These are phyloP conservation scores for Aspergillus tanneri DNA, from an alignment of 2,329 filamentous ascomycete genomes.

Conservation along the genomic window DNA sequence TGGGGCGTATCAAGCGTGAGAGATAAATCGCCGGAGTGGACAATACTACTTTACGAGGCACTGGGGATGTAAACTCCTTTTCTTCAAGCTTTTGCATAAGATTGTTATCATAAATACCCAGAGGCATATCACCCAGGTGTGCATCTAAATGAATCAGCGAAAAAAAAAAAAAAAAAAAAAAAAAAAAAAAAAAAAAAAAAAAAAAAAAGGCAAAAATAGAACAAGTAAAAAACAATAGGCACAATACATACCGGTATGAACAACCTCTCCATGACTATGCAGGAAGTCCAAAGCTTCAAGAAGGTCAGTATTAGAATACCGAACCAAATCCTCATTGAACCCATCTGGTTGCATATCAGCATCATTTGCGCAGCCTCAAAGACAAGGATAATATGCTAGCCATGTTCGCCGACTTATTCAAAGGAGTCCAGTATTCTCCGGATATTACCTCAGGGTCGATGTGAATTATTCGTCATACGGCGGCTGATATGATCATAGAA, in stretches of 20 bases:
- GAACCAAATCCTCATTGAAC: conserved; percentile 24
- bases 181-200: too few relatives aligned
- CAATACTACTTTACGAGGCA: conserved; percentile 40
- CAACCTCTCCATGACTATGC: conserved; percentile 27
- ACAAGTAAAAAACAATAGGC: too few relatives aligned
- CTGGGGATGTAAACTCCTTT: conserved; percentile 26
- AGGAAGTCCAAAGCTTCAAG: conserved; percentile 32
- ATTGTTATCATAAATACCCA: conserved; percentile 28
- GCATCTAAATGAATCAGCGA: conserved; percentile 25
- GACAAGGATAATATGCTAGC: conserved; percentile 31
- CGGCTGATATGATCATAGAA: conserved; percentile 26
- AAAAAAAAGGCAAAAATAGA: too few relatives aligned
- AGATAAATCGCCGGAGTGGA: conserved; percentile 34
- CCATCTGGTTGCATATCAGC: conserved; percentile 22
- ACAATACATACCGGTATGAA: conserved; percentile 29
- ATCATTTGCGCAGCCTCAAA: conserved; percentile 31
- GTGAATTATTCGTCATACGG: conserved; percentile 18
- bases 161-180: too few relatives aligned
- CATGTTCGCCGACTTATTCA: conserved; percentile 26
- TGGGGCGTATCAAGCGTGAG: conserved; percentile 25
- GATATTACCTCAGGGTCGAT: conserved; percentile 27
- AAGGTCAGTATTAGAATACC: conserved; percentile 25
- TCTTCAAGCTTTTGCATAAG: conserved; percentile 30
- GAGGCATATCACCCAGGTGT: conserved; percentile 35
- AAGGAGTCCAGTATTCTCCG: conserved; percentile 35